Evolutionary conservation across 306 rosid species (phyloP), one percentile per base, ranked within the genome.

Genomic region (Calophaca sinica): DNA sequence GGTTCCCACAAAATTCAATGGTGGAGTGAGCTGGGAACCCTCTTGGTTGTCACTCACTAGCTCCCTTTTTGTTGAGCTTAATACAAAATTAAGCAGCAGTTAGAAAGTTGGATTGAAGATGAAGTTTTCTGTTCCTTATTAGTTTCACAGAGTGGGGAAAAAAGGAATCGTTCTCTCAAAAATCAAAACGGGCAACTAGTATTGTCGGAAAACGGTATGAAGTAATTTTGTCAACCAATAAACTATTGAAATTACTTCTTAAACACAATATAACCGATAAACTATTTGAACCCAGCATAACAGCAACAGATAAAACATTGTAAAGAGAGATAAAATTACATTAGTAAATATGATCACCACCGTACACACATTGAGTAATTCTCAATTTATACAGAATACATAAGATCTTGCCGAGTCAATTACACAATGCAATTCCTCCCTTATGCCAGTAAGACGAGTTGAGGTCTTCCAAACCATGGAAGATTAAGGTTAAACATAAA

Each of bases 391-490:
- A 66, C 69, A 70, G 46, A 62, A 58, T 9, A 57, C 33, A 72
- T 9, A 60, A 15, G 28, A 10, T 55, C 64, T 51, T 75, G 69
- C 53, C 31, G 2, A 72, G 51, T 29, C 61, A 55, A 33, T 61
- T 62, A 68, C 66, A 51, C 70, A 13, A 32, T 13, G 61, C 13
- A 49, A 29, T 10, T 29, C 32, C 70, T 20, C 68, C 36, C n/a
- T 29, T 62, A 60, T 5, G 33, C 44, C 53, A 69, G 7, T 29
- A 38, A 55, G 32, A 66, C 36, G 41, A 33, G 31, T 32, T 52
- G 62, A 51, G 12, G 46, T 60, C 11, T 71, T 70, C 70, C 44
- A 55, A 75, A 75, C 38, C 51, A 62, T 26, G 66, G 38, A 68
- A 42, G 55, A 64, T 46, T 28, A 44, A 26, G 62, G 8, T 12